A percentile compares a stretch with the other conserved stretches of the same genome.
phyloP scores from a whole-genome alignment of 1,139 yeast species.

The Diutina sp. region DNA sequence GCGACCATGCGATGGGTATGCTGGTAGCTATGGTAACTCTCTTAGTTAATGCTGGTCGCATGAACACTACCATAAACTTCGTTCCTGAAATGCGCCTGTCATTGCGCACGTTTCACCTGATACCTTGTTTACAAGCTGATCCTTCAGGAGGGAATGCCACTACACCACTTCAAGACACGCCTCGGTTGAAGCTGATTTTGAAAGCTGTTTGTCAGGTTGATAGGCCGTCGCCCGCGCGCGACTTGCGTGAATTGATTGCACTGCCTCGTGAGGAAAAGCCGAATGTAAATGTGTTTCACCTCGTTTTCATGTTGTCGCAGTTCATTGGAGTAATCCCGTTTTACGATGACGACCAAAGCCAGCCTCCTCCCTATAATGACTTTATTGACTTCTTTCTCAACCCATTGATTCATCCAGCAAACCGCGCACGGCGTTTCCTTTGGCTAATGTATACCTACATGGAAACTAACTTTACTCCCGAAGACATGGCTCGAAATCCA shows the following conservation, averaged over 20 bases:
- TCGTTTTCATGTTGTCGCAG: constrained; percentile 63
- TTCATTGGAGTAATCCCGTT: constrained; percentile 37
- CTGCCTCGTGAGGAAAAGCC: constrained; percentile 28
- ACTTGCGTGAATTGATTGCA: constrained; percentile 34
- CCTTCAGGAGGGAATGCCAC: constrained; percentile 29
- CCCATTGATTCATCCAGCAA: constrained; percentile 36
- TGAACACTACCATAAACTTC: constrained; percentile 91
- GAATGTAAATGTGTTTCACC: constrained; percentile 47
- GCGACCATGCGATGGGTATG: constrained; percentile 49
- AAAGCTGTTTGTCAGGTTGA: constrained; percentile 54
- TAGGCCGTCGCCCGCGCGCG: constrained; percentile 32
- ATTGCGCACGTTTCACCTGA: constrained; percentile 81
- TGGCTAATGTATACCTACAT: constrained; percentile 77
- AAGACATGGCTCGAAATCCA: constrained; percentile 46
- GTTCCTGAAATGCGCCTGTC: constrained; percentile 97
- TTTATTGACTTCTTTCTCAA: constrained; percentile 60
- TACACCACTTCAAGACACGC: constrained; percentile 88
- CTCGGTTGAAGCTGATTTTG: constrained; percentile 76
- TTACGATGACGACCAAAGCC: constrained; percentile 7
- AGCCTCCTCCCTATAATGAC: constrained; percentile 10
- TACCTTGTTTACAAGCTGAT: constrained; percentile 75
- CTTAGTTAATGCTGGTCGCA: constrained; percentile 81
- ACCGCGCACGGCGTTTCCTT: constrained; percentile 59
- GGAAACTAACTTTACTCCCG: constrained; percentile 53
- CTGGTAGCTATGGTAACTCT: constrained; percentile 77